These are phyloP conservation scores for Aspergillus quadricinctus DNA, from an alignment of 2,329 filamentous ascomycete genomes.

Conservation along the genomic window DNA sequence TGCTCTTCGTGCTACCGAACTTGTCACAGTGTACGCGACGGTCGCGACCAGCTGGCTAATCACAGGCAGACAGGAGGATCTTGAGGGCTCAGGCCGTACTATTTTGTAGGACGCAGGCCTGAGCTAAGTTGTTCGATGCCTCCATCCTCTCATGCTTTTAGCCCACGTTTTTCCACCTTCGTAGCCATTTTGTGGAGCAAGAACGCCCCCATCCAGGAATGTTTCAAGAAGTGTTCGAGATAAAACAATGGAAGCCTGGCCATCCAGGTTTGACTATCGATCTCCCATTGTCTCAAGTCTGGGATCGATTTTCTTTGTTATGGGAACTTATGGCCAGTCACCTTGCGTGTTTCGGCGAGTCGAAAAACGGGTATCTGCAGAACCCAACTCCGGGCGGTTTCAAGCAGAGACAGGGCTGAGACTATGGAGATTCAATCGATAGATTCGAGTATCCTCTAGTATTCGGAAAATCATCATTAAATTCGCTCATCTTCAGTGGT, in stretches of 20 bases:
- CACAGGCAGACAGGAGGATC: neutral
- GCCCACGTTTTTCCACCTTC: no score
- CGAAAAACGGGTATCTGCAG: neutral
- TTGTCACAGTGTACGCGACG: neutral
- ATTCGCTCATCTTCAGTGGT: no score
- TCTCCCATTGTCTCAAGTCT: neutral
- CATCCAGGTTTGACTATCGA: neutral
- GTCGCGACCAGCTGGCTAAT: neutral
- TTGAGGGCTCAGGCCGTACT: neutral
- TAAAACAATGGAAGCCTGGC: neutral
- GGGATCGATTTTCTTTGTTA: neutral
- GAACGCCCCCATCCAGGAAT: no score
- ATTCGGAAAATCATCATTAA: no score
- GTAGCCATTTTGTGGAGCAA: no score
- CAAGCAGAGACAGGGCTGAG: neutral
- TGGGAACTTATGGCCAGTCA: neutral
- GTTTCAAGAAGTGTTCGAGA: neutral
- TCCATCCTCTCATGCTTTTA: no score
- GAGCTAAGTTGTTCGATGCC: neutral
- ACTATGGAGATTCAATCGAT: neutral
- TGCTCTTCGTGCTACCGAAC: neutral
- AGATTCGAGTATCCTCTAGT: no score
- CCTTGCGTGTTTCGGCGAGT: neutral
- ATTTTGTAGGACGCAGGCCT: neutral
- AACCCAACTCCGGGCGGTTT: neutral